phyloP scores from a whole-genome alignment of 495 filamentous ascomycete genomes.

The Penicillium fimorum region DNA sequence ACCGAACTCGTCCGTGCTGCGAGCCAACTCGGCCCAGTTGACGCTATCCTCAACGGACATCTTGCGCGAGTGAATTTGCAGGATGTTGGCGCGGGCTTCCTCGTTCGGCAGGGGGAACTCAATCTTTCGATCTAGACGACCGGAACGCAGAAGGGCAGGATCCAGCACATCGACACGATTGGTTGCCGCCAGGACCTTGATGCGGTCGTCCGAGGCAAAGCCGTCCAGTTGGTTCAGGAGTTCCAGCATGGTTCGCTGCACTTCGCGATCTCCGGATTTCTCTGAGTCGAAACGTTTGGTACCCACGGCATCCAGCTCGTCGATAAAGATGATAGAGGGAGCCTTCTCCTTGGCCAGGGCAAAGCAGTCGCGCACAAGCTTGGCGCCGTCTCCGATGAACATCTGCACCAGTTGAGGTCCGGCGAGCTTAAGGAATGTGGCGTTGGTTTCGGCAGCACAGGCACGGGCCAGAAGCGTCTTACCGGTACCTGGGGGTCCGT shows the following conservation, averaged over 20 bases:
- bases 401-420: constrained; percentile 99
- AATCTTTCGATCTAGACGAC: constrained; percentile 96
- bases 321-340: constrained; percentile 98
- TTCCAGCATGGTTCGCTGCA: constrained; percentile 98
- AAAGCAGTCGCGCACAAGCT: constrained; percentile 96
- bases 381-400: constrained; percentile 99
- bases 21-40: constrained; percentile 94
- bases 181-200: constrained; percentile 97
- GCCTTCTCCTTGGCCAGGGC: constrained; percentile 98
- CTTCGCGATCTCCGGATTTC: constrained; percentile 96
- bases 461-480: constrained; percentile 97
- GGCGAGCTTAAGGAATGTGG: constrained; percentile 98
- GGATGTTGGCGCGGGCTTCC: constrained; percentile 93
- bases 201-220: constrained; percentile 96
- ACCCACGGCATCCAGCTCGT: constrained; percentile 94
- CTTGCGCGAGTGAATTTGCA: constrained; percentile 96
- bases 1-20: constrained; percentile 98
- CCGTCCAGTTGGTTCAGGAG: constrained; percentile 98
- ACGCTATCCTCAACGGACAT: constrained; percentile 94
- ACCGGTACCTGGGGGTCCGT: constrained; percentile 92
- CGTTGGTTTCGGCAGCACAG: constrained; percentile 96
- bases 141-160: constrained; percentile 88
- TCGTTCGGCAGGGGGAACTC: constrained; percentile 99
- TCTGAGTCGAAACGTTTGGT: constrained; percentile 99
- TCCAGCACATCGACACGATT: constrained; percentile 98